Base-by-base conservation (phyloP, 306 rosid genomes). In the Lupinus albus region DNA sequence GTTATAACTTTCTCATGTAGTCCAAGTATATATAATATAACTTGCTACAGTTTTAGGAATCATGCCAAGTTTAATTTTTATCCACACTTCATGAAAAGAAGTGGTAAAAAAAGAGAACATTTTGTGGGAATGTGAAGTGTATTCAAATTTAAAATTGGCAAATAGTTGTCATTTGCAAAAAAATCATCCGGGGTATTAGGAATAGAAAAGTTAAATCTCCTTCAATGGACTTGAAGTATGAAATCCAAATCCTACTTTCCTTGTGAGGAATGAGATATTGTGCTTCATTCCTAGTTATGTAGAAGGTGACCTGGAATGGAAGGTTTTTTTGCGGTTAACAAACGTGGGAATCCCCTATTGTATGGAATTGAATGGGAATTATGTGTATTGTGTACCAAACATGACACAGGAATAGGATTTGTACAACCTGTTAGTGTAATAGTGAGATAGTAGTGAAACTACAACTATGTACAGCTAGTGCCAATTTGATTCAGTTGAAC, bases 81-180 rank as follows among this genome's bases (percentile, higher is more conserved):
- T n/a, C n/a, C n/a, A n/a, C n/a, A n/a, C n/a, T n/a, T n/a, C n/a
- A n/a, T n/a, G n/a, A n/a, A n/a, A n/a, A n/a, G n/a, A n/a, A n/a
- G n/a, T n/a, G n/a, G n/a, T n/a, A n/a, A 47, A 63, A 25, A 21
- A 55, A 70, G 61, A 25, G 39, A 28, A 5, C 13, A 30, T 14
- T 56, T 56, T 32, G 11, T 32, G 62, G 4, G 62, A 13, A 52
- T 10, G 3, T 12, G 3, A 3, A 3, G 53, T 20, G 33, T 11
- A 14, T 8, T 6, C 17, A 12, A 20, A 12, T 62, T 62, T 18
- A 3, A 21, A 12, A 44, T 20, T 20, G 52, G 53, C 44, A 3
- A 8, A 3, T 44, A 8, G 54, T 44, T 14, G 35, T 21, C 15
- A 21, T 63, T 63, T 44, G n/a, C 0, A 1, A 1, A 13, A n/a